phyloP scores from a whole-genome alignment of 257 asterid genomes.

The Anisodus tanguticus region DNA sequence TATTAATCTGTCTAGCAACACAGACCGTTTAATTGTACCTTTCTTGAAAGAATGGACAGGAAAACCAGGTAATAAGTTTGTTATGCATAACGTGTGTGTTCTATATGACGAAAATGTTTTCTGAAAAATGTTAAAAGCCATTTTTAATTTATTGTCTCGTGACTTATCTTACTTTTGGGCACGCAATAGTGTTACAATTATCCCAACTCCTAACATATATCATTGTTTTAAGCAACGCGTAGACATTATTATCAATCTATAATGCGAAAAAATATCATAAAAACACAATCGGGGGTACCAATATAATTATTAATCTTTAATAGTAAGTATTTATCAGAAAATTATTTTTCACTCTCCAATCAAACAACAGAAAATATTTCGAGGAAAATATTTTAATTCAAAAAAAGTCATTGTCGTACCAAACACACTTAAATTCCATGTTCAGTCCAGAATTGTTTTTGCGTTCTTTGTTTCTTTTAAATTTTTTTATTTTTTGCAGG shows the following conservation, averaged over 20 bases:
- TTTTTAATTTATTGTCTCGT: neutral
- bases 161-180: neutral
- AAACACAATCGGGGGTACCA: neutral
- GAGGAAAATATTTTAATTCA: neutral
- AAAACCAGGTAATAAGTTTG: constrained; percentile 44
- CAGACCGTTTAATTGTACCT: constrained; percentile 49
- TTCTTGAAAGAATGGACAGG: constrained; percentile 39
- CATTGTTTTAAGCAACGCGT: neutral
- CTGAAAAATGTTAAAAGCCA: no score
- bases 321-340: no score
- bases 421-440: neutral
- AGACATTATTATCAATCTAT: neutral
- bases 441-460: neutral
- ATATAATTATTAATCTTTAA: no score
- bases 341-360: neutral
- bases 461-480: no score
- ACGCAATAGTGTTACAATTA: no score
- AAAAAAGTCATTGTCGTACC: neutral
- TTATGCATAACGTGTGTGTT: neutral
- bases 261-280: neutral
- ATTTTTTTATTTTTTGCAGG: constrained; percentile 31
- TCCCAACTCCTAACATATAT: neutral
- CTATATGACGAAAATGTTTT: neutral
- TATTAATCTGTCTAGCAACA: constrained; percentile 41
- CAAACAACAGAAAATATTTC: neutral